Conservation (phyloP, 2,329 filamentous ascomycete genomes). For the Pochonia chlamydosporia region DNA sequence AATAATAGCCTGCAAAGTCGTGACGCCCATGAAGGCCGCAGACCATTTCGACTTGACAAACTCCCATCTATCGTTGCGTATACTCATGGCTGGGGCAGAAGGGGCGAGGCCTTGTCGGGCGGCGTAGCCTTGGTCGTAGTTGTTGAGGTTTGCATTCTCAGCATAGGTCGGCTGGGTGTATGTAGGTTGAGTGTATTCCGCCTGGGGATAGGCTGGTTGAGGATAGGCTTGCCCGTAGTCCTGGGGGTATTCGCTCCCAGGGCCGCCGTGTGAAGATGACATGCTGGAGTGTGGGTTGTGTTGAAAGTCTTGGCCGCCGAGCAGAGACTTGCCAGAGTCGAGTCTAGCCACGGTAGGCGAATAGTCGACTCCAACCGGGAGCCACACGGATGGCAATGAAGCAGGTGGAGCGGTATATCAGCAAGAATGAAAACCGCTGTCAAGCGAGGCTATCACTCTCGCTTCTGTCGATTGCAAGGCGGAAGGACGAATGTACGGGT, state of each 20-base stretch:
- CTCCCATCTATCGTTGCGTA: conserved; percentile 47
- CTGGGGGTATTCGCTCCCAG: conserved; percentile 20
- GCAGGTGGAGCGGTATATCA: too few species aligned
- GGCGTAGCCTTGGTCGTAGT: conserved; percentile 30
- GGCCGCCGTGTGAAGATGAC: conserved; percentile 7
- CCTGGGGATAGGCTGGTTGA: conserved; percentile 24
- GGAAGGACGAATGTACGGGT: not conserved
- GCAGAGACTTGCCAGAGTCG: conserved; percentile 34
- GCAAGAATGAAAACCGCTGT: not conserved
- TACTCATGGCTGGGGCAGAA: conserved; percentile 25
- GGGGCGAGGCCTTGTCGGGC: conserved; percentile 30
- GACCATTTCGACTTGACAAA: conserved; percentile 83
- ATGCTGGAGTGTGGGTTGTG: conserved; percentile 19
- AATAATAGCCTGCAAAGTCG: conserved; percentile 70
- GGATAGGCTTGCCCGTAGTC: conserved; percentile 28
- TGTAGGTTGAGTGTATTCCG: conserved; percentile 18
- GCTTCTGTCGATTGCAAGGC: not conserved
- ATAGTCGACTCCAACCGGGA: conserved; percentile 29
- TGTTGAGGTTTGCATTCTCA: conserved; percentile 21
- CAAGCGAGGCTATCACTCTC: not conserved
- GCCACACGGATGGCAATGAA: conserved; percentile 19
- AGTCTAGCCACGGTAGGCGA: conserved; percentile 33
- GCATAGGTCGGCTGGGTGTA: conserved; percentile 22
- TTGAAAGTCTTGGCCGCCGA: conserved; percentile 34
- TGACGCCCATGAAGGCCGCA: conserved; percentile 72